These are phyloP conservation scores for Citrus australasica DNA, from an alignment of 345 rosid genomes.

Conservation along the genomic window DNA sequence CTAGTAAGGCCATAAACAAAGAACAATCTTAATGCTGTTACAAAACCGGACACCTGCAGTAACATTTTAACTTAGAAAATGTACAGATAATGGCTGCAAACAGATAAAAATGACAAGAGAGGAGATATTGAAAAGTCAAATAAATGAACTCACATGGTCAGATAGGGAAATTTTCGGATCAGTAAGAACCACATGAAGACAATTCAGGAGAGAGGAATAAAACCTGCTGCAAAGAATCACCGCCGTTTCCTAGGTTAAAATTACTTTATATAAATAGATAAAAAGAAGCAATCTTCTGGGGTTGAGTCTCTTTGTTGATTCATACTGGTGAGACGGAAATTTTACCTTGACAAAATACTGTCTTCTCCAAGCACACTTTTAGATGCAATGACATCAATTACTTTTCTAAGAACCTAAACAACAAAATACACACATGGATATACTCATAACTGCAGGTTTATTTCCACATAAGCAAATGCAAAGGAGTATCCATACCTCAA, in stretches of 20 bases:
- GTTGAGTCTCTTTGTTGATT: not conserved
- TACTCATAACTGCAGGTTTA: constrained; percentile 8
- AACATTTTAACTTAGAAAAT: constrained; percentile 10
- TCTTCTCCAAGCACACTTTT: constrained; percentile 59
- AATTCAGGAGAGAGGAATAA: constrained; percentile 72
- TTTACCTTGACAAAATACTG: constrained; percentile 60
- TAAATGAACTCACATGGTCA: constrained; percentile 67
- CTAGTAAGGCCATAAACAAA: constrained; percentile 63
- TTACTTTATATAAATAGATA: not conserved
- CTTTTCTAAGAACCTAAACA: constrained; percentile 69
- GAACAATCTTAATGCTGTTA: constrained; percentile 70
- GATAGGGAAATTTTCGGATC: constrained; percentile 63
- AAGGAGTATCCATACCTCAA: constrained; percentile 44
- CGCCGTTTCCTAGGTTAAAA: not conserved
- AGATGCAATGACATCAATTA: constrained; percentile 70
- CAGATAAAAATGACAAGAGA: not conserved
- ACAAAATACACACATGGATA: constrained; percentile 6
- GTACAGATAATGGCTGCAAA: constrained; percentile 1
- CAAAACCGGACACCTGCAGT: constrained; percentile 75
- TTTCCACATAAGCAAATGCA: constrained; percentile 4
- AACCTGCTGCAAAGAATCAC: constrained; percentile 43
- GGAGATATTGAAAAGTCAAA: constrained; percentile 2
- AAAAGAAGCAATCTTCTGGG: not conserved
- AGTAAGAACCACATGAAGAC: constrained; percentile 69
- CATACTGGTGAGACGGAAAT: not conserved